Percentiles rank a stretch among this genome's conserved stretches.
Evolutionary conservation across 176 grass and related monocot species (phyloP).

Genomic region (Melocanna baccifera): DNA sequence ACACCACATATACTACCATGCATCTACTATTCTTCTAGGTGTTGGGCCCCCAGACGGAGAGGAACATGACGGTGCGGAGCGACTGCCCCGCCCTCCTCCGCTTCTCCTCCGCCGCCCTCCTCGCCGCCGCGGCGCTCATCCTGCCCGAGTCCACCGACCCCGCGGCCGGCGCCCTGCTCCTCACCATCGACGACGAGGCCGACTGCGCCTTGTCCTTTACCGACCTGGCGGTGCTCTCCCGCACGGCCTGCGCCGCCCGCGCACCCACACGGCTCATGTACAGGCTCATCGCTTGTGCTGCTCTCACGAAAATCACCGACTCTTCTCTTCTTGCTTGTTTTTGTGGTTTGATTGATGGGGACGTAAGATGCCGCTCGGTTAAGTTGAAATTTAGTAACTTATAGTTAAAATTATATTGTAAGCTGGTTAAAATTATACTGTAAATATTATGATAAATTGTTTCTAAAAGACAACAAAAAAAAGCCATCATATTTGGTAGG

Average conservation of each 20-base stretch:
- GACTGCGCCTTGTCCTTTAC: conserved; percentile 62
- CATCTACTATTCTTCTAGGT: background rate
- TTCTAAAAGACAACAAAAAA: too few species aligned
- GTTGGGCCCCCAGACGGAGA: conserved; percentile 80
- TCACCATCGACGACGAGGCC: conserved; percentile 6
- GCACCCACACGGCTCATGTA: conserved; percentile 53
- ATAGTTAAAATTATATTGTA: too few species aligned
- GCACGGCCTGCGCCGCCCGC: conserved; percentile 46
- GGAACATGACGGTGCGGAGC: conserved; percentile 84
- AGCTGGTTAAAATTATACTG: too few species aligned
- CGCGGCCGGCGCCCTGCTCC: conserved; percentile 31
- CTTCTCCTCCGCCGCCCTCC: conserved; percentile 42
- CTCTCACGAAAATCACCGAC: background rate
- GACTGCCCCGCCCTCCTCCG: conserved; percentile 48
- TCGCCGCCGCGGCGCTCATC: conserved; percentile 5
- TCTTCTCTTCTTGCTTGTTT: background rate
- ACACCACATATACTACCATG: background rate
- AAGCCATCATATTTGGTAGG: too few species aligned
- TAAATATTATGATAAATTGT: too few species aligned
- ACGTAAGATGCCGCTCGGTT: too few species aligned
- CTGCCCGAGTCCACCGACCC: conserved; percentile 45
- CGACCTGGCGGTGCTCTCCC: conserved; percentile 33
- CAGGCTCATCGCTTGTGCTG: conserved; percentile 48
- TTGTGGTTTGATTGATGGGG: background rate
- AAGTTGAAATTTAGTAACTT: too few species aligned